Evolutionary conservation across 2,329 filamentous ascomycete species (phyloP).

Genomic region (Fusarium napiforme): DNA sequence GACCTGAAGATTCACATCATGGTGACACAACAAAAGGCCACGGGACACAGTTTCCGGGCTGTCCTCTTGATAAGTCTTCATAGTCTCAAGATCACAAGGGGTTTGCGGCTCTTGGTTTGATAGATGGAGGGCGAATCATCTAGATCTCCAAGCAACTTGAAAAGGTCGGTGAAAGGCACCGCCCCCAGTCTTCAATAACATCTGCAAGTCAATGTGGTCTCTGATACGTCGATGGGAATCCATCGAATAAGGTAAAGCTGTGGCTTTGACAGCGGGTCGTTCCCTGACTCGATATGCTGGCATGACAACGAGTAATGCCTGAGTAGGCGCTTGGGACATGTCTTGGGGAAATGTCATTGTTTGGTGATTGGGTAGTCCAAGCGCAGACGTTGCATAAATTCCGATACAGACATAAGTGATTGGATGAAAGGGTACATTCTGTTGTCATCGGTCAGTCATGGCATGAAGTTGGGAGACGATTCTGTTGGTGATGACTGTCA

Average conservation of each 20-base stretch:
- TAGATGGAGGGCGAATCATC: neutral
- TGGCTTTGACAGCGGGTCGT: conserved; percentile 26
- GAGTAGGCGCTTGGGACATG: neutral
- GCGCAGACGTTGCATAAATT: conserved; percentile 8
- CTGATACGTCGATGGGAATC: conserved; percentile 14
- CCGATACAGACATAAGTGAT: neutral
- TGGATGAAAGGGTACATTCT: conserved; percentile 1
- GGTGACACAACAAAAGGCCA: neutral
- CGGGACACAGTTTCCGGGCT: neutral
- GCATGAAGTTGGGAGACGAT: conserved; percentile 1
- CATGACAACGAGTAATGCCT: conserved; percentile 13
- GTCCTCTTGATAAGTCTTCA: neutral
- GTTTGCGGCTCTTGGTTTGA: neutral
- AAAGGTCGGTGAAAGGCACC: conserved; percentile 1
- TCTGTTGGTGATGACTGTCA: neutral
- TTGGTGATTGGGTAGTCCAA: neutral
- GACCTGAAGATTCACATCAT: conserved; percentile 4
- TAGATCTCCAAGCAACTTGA: conserved; percentile 1
- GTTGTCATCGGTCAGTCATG: conserved; percentile 7
- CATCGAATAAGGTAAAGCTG: conserved; percentile 20
- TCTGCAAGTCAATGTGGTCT: neutral
- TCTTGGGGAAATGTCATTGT: neutral
- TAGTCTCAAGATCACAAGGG: neutral
- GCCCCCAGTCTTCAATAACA: neutral
- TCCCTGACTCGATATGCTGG: conserved; percentile 13